These are phyloP conservation scores for Avicennia marina DNA, from an alignment of 257 asterid genomes.

Conservation along the genomic window DNA sequence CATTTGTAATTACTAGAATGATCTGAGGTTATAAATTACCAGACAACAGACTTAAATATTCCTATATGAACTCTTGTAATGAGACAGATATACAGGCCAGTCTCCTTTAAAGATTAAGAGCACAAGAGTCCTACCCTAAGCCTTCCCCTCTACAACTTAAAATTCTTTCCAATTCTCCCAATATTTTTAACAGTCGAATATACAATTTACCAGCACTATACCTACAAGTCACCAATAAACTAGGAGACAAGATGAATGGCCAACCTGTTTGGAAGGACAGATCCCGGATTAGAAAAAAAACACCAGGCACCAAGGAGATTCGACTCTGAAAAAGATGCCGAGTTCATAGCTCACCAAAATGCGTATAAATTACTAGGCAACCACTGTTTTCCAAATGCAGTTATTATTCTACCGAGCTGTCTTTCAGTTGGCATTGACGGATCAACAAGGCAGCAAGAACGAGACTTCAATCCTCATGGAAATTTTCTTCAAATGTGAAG, in stretches of 20 bases:
- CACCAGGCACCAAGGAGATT: conserved; percentile 11
- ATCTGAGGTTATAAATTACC: too few relatives aligned
- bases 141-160: too few relatives aligned
- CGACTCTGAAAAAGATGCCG: conserved; percentile 16
- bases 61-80: too few relatives aligned
- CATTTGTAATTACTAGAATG: too few relatives aligned
- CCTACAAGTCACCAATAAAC: conserved; percentile 19
- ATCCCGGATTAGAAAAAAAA: conserved; percentile 17
- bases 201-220: conserved; percentile 24
- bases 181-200: conserved; percentile 10
- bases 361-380: conserved; percentile 13
- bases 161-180: too few relatives aligned
- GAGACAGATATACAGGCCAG: too few relatives aligned
- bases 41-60: too few relatives aligned
- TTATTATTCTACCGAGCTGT: conserved; percentile 17
- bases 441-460: conserved; percentile 13
- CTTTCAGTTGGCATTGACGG: conserved; percentile 21
- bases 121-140: too few relatives aligned
- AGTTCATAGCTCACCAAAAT: conserved; percentile 27
- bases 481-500: conserved; percentile 8
- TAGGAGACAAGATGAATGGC: conserved; percentile 11
- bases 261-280: neutral
- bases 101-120: too few relatives aligned
- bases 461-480: conserved; percentile 1
- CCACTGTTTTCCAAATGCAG: conserved; percentile 13